Base-by-base conservation (phyloP, 1,284 basidiomycete genomes). In the Chondrostereum purpureum region DNA sequence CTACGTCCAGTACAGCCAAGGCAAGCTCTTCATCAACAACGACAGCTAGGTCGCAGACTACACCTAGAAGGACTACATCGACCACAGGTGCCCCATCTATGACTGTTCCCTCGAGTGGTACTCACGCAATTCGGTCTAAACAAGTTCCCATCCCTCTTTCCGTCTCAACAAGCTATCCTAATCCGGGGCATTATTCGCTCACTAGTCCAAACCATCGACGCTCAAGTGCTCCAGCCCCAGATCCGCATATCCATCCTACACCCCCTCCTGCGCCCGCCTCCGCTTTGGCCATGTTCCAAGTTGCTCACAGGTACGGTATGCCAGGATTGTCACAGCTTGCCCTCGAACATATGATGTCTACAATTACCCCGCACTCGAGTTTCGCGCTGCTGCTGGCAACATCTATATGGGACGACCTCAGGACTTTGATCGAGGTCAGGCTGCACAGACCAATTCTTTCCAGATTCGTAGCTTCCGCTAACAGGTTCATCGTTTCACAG, bases 261-360 rank as follows among this genome's bases (percentile, higher is more conserved):
- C 64, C 75, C 5, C 56, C 27, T 2, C 80, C 83, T 2, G 63
- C 68, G 2, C 76, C 85, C 16, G 83, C 83, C 14, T 84, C 82
- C 20, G 85, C 88, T 1, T 65, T 93, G 23, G 78, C 84, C 0
- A 77, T 92, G 54, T 93, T 89, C 65, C 80, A 85, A 55, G 72
- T 91, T 12, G 85, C 88, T 8, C 88, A 92, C 65, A 73, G 88
- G 31, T 92, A 92, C 60, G 67, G 70, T 6, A 78, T 92, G 65
- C 75, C 77, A 16, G 74, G 70, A 6, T 71, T 92, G 17, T 78
- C 79, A 24, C 58, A 70, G 10, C 70, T 91, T 5, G 83, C 88
- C 2, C 64, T 87, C 45, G 79, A 85, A 42, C 87, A 90, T 58
- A 80, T 92, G 54, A 73, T 92, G 65, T 70, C 73, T 3, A 83